Evolutionary conservation across 495 filamentous ascomycete species (phyloP).

Genomic region (Daldinia vernicosa): DNA sequence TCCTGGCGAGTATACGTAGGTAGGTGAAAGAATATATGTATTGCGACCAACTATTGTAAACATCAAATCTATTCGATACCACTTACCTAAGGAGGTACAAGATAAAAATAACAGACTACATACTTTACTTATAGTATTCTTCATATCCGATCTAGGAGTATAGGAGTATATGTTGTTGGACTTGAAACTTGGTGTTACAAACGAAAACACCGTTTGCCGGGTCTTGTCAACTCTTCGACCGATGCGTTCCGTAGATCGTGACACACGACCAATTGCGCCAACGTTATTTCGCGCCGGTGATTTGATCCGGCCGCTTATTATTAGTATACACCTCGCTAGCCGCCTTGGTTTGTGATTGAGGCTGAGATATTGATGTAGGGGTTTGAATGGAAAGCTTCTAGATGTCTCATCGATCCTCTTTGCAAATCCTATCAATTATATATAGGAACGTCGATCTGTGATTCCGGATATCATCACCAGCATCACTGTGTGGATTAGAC

Average conservation of each 20-base stretch:
- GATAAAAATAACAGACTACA: slow-evolving; percentile 13
- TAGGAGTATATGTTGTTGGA: not conserved
- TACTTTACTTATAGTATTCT: not conserved
- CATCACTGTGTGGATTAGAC: not conserved
- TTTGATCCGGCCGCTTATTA: slow-evolving; percentile 13
- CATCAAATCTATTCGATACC: not conserved
- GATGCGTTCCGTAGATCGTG: slow-evolving; percentile 19
- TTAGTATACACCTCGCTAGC: slow-evolving; percentile 4
- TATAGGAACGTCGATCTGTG: not conserved
- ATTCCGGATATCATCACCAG: slow-evolving; percentile 4
- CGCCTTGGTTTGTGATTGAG: slow-evolving; percentile 6
- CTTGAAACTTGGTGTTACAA: slow-evolving; percentile 8
- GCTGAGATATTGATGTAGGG: not conserved
- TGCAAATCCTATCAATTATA: not conserved
- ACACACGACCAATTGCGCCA: slow-evolving; percentile 29
- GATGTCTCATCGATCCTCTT: slow-evolving; percentile 6
- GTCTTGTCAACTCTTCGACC: slow-evolving; percentile 7
- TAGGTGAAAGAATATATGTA: slow-evolving; percentile 14
- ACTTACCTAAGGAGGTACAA: slow-evolving; percentile 8
- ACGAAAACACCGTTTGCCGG: slow-evolving; percentile 16
- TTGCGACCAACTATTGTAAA: slow-evolving; percentile 9
- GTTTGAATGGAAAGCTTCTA: not conserved
- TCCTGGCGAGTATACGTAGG: too few relatives aligned
- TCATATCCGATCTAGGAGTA: slow-evolving; percentile 1
- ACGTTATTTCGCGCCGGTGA: slow-evolving; percentile 17